Evolutionary conservation across 768 basidiomycete genomes (phyloP), one percentile per base, ranked within the genome.

Genomic region (Chalciporus pseudorubinellus): DNA sequence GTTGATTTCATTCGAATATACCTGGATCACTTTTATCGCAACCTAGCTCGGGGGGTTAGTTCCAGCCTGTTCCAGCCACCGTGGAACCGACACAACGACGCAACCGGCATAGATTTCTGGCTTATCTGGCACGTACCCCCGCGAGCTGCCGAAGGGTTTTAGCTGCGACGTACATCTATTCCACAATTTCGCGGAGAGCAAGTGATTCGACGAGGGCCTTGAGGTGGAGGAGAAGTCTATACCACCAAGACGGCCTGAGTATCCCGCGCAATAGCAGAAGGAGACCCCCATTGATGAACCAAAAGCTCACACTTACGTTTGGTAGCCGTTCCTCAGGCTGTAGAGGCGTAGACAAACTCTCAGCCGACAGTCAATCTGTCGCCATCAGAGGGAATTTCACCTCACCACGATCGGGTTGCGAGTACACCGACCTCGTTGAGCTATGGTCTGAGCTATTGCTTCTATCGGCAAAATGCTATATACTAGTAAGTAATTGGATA

Each of bases 21-120:
- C 52, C 38, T 60, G 62, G 3, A 66, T 65, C 4, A 52, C 66
- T 45, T 66, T 66, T 40, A 66, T 53, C 0, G 64, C 60, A 6
- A 66, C 24, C 24, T 24, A 24, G 24, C 3, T 24, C 24, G 24
- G 24, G 7, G 24, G 24, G n/a, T n/a, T n/a, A n/a, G n/a, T n/a
- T n/a, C n/a, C n/a, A n/a, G n/a, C 7, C 4, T 4, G 24, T 7
- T 4, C 24, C 24, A 7, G 24, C 24, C 7, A 24, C 24, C 7
- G 7, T 24, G 24, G 24, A 24, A 7, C 24, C 7, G 24, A 24
- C 7, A 7, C 24, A 24, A 24, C 7, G 24, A 24, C 24, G 7
- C 24, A 24, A 24, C 64, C 63, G 60, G 28, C 4, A 19, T 33
- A 3, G 6, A 39, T 16, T 31, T 31, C 8, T 31, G 29, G 29